phyloP scores from a whole-genome alignment of 2,329 filamentous ascomycete species.

The Raffaelea ambrosiae region DNA sequence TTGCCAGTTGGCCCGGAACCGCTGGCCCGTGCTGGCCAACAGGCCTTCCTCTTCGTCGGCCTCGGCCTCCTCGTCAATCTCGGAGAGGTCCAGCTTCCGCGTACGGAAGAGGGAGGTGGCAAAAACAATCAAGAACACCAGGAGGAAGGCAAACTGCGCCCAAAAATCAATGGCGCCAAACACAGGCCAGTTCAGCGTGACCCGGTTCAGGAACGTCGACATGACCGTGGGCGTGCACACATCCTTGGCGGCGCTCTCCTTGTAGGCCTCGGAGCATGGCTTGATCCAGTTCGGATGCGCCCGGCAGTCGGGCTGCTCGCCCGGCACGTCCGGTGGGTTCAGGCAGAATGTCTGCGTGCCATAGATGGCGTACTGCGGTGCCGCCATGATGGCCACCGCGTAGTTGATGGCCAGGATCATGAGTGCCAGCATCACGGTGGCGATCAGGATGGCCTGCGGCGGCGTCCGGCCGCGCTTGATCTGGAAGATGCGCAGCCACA shows the following conservation, averaged over 20 bases:
- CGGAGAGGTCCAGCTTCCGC: constrained; percentile 65
- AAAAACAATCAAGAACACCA: constrained; percentile 74
- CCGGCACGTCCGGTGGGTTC: constrained; percentile 52
- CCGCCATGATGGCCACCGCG: constrained; percentile 83
- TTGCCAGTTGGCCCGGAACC: constrained; percentile 82
- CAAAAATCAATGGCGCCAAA: constrained; percentile 92
- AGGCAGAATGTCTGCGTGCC: constrained; percentile 93
- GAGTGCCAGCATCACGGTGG: constrained; percentile 82
- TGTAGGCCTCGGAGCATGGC: constrained; percentile 70
- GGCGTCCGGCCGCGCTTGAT: constrained; percentile 83
- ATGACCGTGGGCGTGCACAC: constrained; percentile 89
- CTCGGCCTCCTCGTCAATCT: constrained; percentile 82
- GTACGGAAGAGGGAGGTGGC: constrained; percentile 71
- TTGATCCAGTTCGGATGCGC: constrained; percentile 63
- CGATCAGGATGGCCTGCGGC: constrained; percentile 83
- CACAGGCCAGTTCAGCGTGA: constrained; percentile 90
- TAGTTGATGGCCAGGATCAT: constrained; percentile 92
- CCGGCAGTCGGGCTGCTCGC: constrained; percentile 66
- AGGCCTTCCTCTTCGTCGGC: constrained; percentile 91
- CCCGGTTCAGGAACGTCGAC: constrained; percentile 85
- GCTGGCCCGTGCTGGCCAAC: constrained; percentile 70
- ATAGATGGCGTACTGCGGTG: constrained; percentile 89
- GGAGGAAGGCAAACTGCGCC: constrained; percentile 89
- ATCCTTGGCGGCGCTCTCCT: constrained; percentile 60
- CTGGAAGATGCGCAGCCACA: constrained; percentile 90